Base-by-base conservation (phyloP, 805 yeast species). In the Kodamaea hsintzibuensis region DNA sequence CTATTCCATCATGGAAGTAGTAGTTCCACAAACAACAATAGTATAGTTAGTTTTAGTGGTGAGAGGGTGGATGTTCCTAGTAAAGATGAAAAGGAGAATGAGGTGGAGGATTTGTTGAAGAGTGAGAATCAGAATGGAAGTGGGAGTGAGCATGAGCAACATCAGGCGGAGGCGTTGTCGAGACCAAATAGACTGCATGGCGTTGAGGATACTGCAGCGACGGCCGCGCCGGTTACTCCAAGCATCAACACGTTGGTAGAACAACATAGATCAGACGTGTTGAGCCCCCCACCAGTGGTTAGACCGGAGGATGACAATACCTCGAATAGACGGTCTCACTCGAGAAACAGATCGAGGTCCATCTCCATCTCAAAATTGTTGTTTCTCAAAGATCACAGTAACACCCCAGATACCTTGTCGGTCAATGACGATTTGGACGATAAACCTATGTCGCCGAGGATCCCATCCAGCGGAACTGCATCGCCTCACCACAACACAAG, bases 301-400 rank as follows among this genome's bases (percentile, higher is more conserved):
- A 40, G 47, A 10, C 54, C 59, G 7, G 59, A 56, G 7, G 59
- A 44, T 13, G 53, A 50, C n/a, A 30, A 50, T 27, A 35, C 54
- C 42, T 16, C 22, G 25, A 40, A 19, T 13, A 19, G 17, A 12
- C 40, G 53, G 25, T 25, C 55, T 25, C 47, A 44, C 42, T 33
- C 53, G 44, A 48, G 62, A 30, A 52, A 55, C 44, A 53, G 72
- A 30, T 66, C 40, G 35, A 30, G 52, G 38, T 50, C 73, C 33
- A 66, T 68, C 2, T 66, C 72, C 38, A 48, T 70, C 38, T 54
- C 70, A 13, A 58, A 64, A 42, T 64, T 70, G 37, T 58, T 69
- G 22, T 67, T 67, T 52, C 64, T 58, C 50, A 64, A 64, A 35
- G 62, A 64, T n/a, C 61, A 55, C 22, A 30, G 35, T 8, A 33